Base-by-base conservation (phyloP, 805 yeast species). In the Yamadazyma olivae region DNA sequence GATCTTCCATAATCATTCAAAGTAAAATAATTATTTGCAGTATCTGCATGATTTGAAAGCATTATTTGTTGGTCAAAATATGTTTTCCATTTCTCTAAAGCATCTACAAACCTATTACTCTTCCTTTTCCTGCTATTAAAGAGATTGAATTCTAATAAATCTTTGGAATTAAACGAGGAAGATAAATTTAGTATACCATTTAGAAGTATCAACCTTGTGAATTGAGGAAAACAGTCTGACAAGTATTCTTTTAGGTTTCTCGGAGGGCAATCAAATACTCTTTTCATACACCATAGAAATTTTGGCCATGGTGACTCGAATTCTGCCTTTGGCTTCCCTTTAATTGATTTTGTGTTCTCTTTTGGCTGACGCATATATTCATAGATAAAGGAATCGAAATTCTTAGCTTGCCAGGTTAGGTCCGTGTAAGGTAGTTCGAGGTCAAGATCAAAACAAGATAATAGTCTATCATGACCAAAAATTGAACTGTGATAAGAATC, bases 361-460 rank as follows among this genome's bases (percentile, higher is more conserved):
- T 48, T 44, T 2, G 65, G 68, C 28, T 57, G 59, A 17, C 44
- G 48, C 23, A 36, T 27, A 32, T 51, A 57, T 29, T 53, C 56
- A 5, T 36, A 26, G 17, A 49, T 40, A 31, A 64, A 64, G 3
- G 33, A 23, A 7, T 27, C 12, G 0, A 54, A 46, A 32, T 45
- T 46, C 1, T 37, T 18, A 6, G 74, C 67, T 20, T 52, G 40
- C 77, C 77, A 71, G 15, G 68, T 66, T 3, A 64, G 56, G 40
- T 71, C 77, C 1, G 70, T 50, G 25, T 63, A 69, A 2, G 77
- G 77, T 23, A 71, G 48, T 26, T 70, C 76, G 13, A 70, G 40
- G 16, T 67, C 61, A 15, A 71, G 52, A 17, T 70, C 73, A 48
- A 71, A 71, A 1, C 64, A 58, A 1, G 74, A 61, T 12, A 71